Percentiles rank a stretch among this genome's conserved stretches.
Evolutionary conservation across 331 rosid species (phyloP).

Genomic region (Phaseolus coccineus): DNA sequence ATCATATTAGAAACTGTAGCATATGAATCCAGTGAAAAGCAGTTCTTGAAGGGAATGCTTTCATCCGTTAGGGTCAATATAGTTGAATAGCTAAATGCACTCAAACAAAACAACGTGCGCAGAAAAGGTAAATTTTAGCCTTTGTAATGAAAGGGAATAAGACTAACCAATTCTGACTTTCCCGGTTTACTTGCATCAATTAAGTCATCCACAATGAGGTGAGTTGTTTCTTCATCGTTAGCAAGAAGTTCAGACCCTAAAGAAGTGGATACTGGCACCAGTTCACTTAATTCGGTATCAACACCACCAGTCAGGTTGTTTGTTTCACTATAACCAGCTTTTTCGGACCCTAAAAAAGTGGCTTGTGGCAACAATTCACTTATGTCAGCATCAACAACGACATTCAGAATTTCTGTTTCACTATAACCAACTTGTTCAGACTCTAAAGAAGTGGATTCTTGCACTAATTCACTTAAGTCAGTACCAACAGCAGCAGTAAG

Average conservation of each 20-base stretch:
- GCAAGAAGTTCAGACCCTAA: slow-evolving; percentile 39
- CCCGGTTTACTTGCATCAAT: slow-evolving; percentile 47
- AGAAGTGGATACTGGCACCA: slow-evolving; percentile 19
- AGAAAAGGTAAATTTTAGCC: slow-evolving; percentile 9
- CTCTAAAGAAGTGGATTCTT: slow-evolving; percentile 34
- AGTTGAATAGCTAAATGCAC: slow-evolving; percentile 24
- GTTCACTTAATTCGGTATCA: slow-evolving; percentile 36
- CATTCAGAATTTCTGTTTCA: background rate
- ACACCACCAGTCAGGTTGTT: slow-evolving; percentile 14
- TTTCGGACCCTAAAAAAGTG: slow-evolving; percentile 38
- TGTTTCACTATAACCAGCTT: slow-evolving; percentile 12
- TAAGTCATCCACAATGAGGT: slow-evolving; percentile 30
- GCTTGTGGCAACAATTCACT: slow-evolving; percentile 24
- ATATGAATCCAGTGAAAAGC: background rate
- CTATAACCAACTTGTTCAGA: slow-evolving; percentile 34
- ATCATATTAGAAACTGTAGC: slow-evolving; percentile 36
- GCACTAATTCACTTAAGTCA: slow-evolving; percentile 20
- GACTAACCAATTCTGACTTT: slow-evolving; percentile 48
- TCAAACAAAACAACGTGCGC: slow-evolving; percentile 28
- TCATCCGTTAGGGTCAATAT: slow-evolving; percentile 6
- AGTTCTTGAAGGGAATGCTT: background rate
- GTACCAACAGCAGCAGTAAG: slow-evolving; percentile 25
- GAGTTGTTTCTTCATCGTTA: slow-evolving; percentile 47
- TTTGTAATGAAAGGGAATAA: slow-evolving; percentile 6
- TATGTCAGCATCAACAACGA: slow-evolving; percentile 27